These are phyloP conservation scores for Amanita subjunquillea DNA, from an alignment of 768 basidiomycete genomes.

Conservation along the genomic window DNA sequence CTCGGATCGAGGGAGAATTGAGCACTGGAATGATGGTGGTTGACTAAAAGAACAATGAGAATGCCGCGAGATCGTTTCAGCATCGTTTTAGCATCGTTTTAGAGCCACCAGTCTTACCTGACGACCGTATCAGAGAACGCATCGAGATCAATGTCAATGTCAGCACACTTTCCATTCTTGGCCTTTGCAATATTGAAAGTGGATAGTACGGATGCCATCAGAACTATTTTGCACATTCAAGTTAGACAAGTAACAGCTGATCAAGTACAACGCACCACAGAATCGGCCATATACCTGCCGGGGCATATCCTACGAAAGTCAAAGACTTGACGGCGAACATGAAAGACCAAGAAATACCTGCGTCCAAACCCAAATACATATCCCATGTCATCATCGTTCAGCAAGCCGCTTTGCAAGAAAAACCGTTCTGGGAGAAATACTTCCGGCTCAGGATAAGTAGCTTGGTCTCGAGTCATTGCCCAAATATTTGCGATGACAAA, in stretches of 20 bases:
- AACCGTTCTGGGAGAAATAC: neutral
- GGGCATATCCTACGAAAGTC: conserved; percentile 11
- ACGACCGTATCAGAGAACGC: neutral
- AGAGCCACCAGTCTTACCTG: neutral
- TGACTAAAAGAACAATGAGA: neutral
- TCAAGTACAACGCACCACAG: conserved; percentile 7
- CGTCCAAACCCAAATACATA: conserved; percentile 24
- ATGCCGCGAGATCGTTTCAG: neutral
- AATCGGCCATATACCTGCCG: conserved; percentile 15
- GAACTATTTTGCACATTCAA: neutral
- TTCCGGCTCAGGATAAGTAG: neutral
- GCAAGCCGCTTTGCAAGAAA: neutral
- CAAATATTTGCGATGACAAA: neutral
- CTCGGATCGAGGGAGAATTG: neutral
- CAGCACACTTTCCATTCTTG: neutral
- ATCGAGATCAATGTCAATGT: neutral
- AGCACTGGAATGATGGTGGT: neutral
- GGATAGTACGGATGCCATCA: neutral
- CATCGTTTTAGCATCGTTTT: too few species aligned
- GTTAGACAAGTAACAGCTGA: too few species aligned
- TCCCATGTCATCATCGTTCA: conserved; percentile 6
- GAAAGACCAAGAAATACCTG: conserved; percentile 11
- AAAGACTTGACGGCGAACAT: too few species aligned
- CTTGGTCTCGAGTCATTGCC: conserved; percentile 10
- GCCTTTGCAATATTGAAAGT: neutral